Evolutionary conservation across 805 yeast species (phyloP).

Genomic region (Kurtzmaniella fragi): DNA sequence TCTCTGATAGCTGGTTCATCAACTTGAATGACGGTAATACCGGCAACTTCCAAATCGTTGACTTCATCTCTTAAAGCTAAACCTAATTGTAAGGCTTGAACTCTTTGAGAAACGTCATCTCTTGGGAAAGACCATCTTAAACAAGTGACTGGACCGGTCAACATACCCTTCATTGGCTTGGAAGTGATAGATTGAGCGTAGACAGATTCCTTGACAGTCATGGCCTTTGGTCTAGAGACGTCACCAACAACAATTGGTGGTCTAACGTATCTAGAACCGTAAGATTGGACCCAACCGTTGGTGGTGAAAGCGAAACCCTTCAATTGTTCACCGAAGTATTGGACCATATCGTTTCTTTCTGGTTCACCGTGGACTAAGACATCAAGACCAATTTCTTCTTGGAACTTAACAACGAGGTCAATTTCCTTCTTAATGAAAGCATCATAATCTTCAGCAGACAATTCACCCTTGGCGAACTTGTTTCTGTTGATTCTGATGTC

Average conservation of each 20-base stretch:
- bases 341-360: slow-evolving; percentile 99
- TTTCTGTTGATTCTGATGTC: slow-evolving; percentile 98
- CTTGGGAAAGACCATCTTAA: slow-evolving; percentile 99
- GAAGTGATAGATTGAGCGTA: slow-evolving; percentile 95
- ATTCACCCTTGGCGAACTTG: slow-evolving; percentile 95
- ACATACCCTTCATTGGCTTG: slow-evolving; percentile 99
- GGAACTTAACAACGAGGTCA: slow-evolving; percentile 94
- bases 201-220: slow-evolving; percentile 98
- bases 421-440: slow-evolving; percentile 95
- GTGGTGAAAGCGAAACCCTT: slow-evolving; percentile 98
- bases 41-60: slow-evolving; percentile 95
- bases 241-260: slow-evolving; percentile 99
- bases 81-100: slow-evolving; percentile 95
- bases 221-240: slow-evolving; percentile 95
- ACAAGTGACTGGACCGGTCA: slow-evolving; percentile 99
- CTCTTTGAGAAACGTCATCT: slow-evolving; percentile 90
- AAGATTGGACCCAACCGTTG: slow-evolving; percentile 99
- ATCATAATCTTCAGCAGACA: slow-evolving; percentile 93
- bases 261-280: slow-evolving; percentile 99
- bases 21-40: slow-evolving; percentile 96
- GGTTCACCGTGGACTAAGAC: slow-evolving; percentile 99
- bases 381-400: slow-evolving; percentile 97
- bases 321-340: slow-evolving; percentile 98
- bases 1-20: slow-evolving; percentile 99
- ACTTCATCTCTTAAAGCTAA: slow-evolving; percentile 98